Percentiles rank a stretch among this genome's conserved stretches.
Conservation (phyloP, 208 protist genomes). For the Acanthamoeba sp. region DNA sequence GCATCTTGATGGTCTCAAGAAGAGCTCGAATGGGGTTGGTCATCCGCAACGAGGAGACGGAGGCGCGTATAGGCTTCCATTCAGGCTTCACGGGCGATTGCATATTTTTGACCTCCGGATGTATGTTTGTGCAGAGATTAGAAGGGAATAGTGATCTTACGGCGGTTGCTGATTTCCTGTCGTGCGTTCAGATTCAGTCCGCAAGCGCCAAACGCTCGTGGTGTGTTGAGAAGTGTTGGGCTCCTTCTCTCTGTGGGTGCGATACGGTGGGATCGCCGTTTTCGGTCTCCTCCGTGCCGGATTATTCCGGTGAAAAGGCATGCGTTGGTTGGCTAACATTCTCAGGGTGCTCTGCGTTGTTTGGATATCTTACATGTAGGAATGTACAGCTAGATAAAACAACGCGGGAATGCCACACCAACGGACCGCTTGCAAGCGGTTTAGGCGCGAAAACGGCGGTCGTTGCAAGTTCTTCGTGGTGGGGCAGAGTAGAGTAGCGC, state of each 20-base stretch:
- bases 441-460: background rate
- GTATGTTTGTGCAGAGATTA: background rate
- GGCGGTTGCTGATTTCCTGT: background rate
- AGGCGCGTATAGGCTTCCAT: constrained; percentile 32
- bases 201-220: background rate
- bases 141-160: background rate
- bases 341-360: background rate
- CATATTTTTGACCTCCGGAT: background rate
- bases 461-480: background rate
- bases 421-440: no score
- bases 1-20: constrained; percentile 92
- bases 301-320: background rate
- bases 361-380: background rate
- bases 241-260: background rate
- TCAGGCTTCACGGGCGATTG: constrained; percentile 29
- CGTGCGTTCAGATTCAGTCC: background rate
- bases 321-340: background rate
- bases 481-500: background rate
- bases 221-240: background rate
- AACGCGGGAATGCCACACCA: no score
- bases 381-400: no score
- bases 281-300: background rate
- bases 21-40: constrained; percentile 80
- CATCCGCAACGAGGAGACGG: constrained; percentile 52
- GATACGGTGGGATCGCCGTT: background rate